A percentile compares a stretch with the other conserved stretches of the same genome.
Conservation (phyloP, 2,329 filamentous ascomycete species). For the Hypoxylon sp. region DNA sequence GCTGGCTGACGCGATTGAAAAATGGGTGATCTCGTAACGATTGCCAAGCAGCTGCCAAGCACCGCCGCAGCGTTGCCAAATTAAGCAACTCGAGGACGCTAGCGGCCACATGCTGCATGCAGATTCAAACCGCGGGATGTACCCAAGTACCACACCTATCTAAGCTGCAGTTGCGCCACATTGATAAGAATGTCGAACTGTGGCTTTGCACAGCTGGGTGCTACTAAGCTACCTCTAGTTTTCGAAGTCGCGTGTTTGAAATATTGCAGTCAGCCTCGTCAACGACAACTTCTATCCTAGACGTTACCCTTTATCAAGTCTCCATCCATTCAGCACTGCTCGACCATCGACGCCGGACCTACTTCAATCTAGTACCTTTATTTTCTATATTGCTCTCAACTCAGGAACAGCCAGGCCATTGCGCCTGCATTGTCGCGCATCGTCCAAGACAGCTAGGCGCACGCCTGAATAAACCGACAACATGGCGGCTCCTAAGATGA, state of each 20-base stretch:
- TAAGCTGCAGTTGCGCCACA: constrained; percentile 25
- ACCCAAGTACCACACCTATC: constrained; percentile 15
- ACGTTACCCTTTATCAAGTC: background rate
- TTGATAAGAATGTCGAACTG: constrained; percentile 4
- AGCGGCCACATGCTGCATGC: constrained; percentile 23
- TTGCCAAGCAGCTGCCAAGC: constrained; percentile 33
- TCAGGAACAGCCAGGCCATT: background rate
- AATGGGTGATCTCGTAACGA: constrained; percentile 32
- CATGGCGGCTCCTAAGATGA: constrained; percentile 79
- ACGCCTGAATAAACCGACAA: constrained; percentile 48
- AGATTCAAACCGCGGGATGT: constrained; percentile 2
- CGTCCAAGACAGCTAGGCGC: constrained; percentile 30
- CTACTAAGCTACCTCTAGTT: constrained; percentile 26
- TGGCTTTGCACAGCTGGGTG: constrained; percentile 1
- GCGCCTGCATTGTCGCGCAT: constrained; percentile 30
- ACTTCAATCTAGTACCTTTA: background rate
- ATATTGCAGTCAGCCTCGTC: constrained; percentile 32
- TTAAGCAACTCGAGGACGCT: constrained; percentile 21
- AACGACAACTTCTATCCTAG: constrained; percentile 21
- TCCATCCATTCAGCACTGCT: background rate
- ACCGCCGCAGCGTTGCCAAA: constrained; percentile 27
- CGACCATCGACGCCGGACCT: background rate
- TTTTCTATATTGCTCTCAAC: constrained; percentile 10
- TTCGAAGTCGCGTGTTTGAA: constrained; percentile 37
- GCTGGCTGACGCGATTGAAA: constrained; percentile 41